Evolutionary conservation across 805 yeast species (phyloP).

Genomic region (Sugiyamaella chiloensis): DNA sequence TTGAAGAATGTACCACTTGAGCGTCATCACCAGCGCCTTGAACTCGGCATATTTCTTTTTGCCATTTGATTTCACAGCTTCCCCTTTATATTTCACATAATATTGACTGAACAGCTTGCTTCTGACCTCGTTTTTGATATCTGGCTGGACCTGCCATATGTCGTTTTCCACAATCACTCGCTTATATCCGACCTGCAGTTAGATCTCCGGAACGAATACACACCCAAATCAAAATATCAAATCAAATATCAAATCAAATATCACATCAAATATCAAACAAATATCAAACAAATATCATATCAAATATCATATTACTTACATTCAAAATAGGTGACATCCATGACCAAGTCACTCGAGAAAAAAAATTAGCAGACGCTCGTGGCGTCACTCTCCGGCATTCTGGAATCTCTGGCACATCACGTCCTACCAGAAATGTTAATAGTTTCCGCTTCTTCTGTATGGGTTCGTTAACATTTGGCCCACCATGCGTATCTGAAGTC

Average conservation of each 20-base stretch:
- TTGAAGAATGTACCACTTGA: conserved; percentile 4
- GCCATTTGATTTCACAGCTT: background rate
- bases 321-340: conserved; percentile 17
- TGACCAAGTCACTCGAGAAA: conserved; percentile 10
- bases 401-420: conserved; percentile 12
- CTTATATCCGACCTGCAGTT: conserved; percentile 15
- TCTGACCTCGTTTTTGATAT: conserved; percentile 4
- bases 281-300: too few species aligned
- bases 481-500: background rate
- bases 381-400: conserved; percentile 3
- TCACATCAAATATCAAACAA: too few species aligned
- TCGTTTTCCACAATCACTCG: conserved; percentile 14
- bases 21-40: conserved; percentile 6
- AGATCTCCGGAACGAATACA: too few species aligned
- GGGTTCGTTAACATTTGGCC: background rate
- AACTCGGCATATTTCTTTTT: conserved; percentile 8
- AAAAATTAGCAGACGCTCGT: conserved; percentile 6
- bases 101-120: background rate
- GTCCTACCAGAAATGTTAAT: conserved; percentile 8
- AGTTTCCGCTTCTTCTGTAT: background rate
- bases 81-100: conserved; percentile 6
- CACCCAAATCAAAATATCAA: too few species aligned
- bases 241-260: too few species aligned
- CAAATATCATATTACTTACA: too few species aligned
- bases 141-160: conserved; percentile 9